Evolutionary conservation across 768 basidiomycete genomes (phyloP).

Genomic region (Polyporus arcularius): DNA sequence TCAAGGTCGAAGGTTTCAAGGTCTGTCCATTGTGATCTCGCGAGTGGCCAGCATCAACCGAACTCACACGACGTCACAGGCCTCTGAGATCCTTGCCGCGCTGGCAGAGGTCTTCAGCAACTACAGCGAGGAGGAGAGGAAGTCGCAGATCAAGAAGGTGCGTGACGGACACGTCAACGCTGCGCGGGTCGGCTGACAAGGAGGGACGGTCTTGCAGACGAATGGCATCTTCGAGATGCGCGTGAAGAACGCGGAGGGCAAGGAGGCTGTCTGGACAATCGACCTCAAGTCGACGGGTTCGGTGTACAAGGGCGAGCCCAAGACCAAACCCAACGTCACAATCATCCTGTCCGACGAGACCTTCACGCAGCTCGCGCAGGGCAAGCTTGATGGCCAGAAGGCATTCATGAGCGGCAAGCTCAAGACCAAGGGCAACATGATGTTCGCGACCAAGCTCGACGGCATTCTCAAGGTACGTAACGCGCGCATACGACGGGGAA

Average conservation of each 20-base stretch:
- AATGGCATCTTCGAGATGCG: slow-evolving; percentile 88
- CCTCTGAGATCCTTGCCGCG: slow-evolving; percentile 63
- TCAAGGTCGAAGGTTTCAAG: slow-evolving; percentile 78
- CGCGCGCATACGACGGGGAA: neutral
- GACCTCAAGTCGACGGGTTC: slow-evolving; percentile 86
- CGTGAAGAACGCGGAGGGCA: slow-evolving; percentile 70
- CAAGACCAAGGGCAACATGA: slow-evolving; percentile 90
- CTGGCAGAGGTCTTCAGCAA: slow-evolving; percentile 54
- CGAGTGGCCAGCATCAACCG: neutral
- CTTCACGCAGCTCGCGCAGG: slow-evolving; percentile 67
- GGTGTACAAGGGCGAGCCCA: slow-evolving; percentile 70
- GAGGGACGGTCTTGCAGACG: slow-evolving; percentile 45
- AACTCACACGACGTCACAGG: slow-evolving; percentile 37
- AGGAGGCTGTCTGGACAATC: slow-evolving; percentile 84
- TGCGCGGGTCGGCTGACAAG: neutral
- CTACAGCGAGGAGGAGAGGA: slow-evolving; percentile 62
- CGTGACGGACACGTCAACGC: slow-evolving; percentile 2
- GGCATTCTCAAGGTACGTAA: slow-evolving; percentile 71
- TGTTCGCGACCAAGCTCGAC: slow-evolving; percentile 92
- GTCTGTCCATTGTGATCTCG: slow-evolving; percentile 33
- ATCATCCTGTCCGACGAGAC: slow-evolving; percentile 78
- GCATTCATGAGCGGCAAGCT: slow-evolving; percentile 96
- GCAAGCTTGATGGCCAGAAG: slow-evolving; percentile 90
- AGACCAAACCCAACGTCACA: slow-evolving; percentile 81
- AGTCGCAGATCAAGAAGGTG: slow-evolving; percentile 76